Conservation (phyloP, 73 alveolate genomes). For the Paramecium octaurelia region DNA sequence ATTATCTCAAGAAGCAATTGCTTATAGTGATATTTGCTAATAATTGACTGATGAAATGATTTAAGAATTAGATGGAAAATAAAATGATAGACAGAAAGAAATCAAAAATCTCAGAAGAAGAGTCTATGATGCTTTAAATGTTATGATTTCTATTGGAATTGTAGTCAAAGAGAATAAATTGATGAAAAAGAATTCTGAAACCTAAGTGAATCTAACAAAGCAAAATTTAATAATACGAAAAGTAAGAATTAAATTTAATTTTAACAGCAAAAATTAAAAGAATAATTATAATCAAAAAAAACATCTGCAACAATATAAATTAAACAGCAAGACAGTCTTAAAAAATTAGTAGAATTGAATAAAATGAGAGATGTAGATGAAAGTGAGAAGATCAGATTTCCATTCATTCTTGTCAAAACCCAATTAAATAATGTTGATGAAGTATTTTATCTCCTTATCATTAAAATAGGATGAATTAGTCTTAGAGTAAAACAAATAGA, state of each 20-base stretch:
- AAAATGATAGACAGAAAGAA: not conserved
- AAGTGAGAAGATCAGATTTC: not conserved
- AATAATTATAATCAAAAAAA: not conserved
- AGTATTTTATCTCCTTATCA: not conserved
- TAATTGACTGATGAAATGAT: not conserved
- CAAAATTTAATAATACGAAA: not conserved
- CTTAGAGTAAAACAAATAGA: not conserved
- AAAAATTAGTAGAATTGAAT: not conserved
- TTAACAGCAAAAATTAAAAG: constrained; percentile 24
- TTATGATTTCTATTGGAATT: constrained; percentile 73
- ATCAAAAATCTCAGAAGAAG: constrained; percentile 77
- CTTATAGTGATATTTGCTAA: not conserved
- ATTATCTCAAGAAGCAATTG: not conserved
- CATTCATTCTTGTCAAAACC: not conserved
- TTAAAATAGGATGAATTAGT: constrained; percentile 21
- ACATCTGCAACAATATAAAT: not conserved
- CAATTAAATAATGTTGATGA: not conserved
- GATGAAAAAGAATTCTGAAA: not conserved
- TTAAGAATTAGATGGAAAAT: not conserved
- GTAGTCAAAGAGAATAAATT: constrained; percentile 53
- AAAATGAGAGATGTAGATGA: not conserved
- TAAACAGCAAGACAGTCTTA: not conserved
- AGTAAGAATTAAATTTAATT: not conserved
- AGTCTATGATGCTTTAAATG: constrained; percentile 84
- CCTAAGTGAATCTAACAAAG: not conserved